These are phyloP conservation scores for Larix kaempferi DNA, from an alignment of 75 land plant genomes.

Conservation along the genomic window DNA sequence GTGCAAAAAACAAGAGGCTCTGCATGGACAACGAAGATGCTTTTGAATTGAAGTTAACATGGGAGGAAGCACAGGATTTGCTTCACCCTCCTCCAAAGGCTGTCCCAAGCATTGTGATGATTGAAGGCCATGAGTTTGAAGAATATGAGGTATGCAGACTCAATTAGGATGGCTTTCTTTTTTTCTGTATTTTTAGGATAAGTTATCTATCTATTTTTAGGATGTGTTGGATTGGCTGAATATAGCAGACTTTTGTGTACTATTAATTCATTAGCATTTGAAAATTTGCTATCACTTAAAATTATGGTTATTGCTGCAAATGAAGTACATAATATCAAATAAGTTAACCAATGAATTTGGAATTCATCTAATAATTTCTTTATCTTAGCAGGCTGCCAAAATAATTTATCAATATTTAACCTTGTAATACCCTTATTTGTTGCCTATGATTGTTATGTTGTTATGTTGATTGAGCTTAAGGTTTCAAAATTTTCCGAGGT, in stretches of 20 bases:
- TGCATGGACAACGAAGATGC: constrained; percentile 74
- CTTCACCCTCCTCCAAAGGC: constrained; percentile 74
- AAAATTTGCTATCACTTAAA: too few relatives aligned
- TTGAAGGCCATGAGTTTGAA: constrained; percentile 92
- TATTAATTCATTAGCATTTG: neutral
- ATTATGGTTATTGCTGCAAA: too few relatives aligned
- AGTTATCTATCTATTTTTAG: neutral
- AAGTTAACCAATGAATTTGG: too few relatives aligned
- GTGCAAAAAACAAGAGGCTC: constrained; percentile 71
- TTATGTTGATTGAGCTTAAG: neutral
- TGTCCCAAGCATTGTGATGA: constrained; percentile 61
- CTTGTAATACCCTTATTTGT: neutral
- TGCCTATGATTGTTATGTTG: neutral
- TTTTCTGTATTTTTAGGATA: neutral
- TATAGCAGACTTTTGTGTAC: neutral
- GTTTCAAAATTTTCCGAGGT: neutral
- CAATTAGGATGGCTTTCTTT: neutral
- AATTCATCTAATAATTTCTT: neutral
- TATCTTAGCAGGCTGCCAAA: neutral
- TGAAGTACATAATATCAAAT: too few relatives aligned
- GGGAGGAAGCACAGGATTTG: constrained; percentile 86
- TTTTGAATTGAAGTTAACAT: constrained; percentile 65
- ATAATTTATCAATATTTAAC: neutral
- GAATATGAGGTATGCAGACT: constrained; percentile 69
- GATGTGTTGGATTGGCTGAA: neutral